Conservation (phyloP, 306 rosid species). For the Sechiopsis laciniata region DNA sequence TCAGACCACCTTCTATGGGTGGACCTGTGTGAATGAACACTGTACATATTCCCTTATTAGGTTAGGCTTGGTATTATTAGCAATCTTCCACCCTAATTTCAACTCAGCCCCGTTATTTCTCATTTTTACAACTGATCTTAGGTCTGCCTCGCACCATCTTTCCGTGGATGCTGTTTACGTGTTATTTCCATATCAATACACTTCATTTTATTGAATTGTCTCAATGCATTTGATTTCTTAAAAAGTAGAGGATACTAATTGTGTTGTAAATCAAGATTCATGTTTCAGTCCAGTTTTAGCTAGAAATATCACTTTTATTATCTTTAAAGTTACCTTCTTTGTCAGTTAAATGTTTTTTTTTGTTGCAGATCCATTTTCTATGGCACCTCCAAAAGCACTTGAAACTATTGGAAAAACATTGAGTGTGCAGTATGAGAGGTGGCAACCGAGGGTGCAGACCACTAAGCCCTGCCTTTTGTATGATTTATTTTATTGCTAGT, state of each 20-base stretch:
- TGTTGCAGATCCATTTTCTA: slow-evolving; percentile 81
- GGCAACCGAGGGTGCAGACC: slow-evolving; percentile 87
- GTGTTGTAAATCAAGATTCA: background rate
- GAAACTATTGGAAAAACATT: slow-evolving; percentile 83
- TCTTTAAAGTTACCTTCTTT: background rate
- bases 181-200: slow-evolving; percentile 7
- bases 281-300: background rate
- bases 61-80: background rate
- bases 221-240: background rate
- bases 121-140: background rate
- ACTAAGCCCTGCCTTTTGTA: slow-evolving; percentile 19
- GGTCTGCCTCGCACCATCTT: background rate
- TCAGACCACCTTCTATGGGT: background rate
- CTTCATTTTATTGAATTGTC: background rate
- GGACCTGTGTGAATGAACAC: background rate
- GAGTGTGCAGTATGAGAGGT: slow-evolving; percentile 89
- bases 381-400: slow-evolving; percentile 91
- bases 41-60: background rate
- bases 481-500: slow-evolving; percentile 24
- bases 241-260: background rate
- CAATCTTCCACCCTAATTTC: background rate
- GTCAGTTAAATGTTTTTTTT: slow-evolving; percentile 19
- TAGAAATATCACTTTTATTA: background rate
- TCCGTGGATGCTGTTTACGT: background rate
- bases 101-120: background rate